Evolutionary conservation across 2,329 filamentous ascomycete species (phyloP).

Genomic region (Pseudopyricularia javanii): DNA sequence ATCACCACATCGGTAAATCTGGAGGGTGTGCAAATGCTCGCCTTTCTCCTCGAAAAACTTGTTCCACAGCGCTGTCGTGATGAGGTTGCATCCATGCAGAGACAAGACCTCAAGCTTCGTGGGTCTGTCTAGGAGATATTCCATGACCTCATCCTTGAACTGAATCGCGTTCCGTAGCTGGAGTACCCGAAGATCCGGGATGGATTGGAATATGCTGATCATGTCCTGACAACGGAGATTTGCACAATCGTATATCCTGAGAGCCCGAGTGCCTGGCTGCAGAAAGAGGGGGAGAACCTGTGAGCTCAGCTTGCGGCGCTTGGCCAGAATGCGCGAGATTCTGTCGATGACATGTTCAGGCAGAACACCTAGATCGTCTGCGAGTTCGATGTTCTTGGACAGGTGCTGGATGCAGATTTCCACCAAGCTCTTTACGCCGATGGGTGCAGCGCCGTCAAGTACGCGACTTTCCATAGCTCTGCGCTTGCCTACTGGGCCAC

Average conservation of each 20-base stretch:
- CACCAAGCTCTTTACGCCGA: constrained; percentile 58
- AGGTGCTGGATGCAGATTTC: constrained; percentile 51
- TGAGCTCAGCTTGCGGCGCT: constrained; percentile 41
- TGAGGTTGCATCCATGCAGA: constrained; percentile 72
- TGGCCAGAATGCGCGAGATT: constrained; percentile 47
- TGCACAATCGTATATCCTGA: constrained; percentile 45
- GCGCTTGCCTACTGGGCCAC: constrained; percentile 44
- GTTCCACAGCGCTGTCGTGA: constrained; percentile 66
- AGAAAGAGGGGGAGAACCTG: constrained; percentile 45
- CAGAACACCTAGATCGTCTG: constrained; percentile 49
- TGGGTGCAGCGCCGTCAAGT: constrained; percentile 58
- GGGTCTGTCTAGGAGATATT: constrained; percentile 66
- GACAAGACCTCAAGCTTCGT: constrained; percentile 60
- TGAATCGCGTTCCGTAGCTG: constrained; percentile 80
- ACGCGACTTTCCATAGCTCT: constrained; percentile 74
- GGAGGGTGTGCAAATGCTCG: constrained; percentile 49
- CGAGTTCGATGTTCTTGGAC: constrained; percentile 49
- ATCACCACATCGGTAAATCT: constrained; percentile 69
- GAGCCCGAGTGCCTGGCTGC: constrained; percentile 33
- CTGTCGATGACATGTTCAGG: constrained; percentile 43
- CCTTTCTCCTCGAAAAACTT: constrained; percentile 57
- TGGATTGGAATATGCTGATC: constrained; percentile 65
- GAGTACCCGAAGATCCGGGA: constrained; percentile 56
- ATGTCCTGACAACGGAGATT: constrained; percentile 67
- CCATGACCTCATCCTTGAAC: constrained; percentile 74